Conservation (phyloP, 2,329 filamentous ascomycete genomes). For the Chrysosporium keratinophilum region DNA sequence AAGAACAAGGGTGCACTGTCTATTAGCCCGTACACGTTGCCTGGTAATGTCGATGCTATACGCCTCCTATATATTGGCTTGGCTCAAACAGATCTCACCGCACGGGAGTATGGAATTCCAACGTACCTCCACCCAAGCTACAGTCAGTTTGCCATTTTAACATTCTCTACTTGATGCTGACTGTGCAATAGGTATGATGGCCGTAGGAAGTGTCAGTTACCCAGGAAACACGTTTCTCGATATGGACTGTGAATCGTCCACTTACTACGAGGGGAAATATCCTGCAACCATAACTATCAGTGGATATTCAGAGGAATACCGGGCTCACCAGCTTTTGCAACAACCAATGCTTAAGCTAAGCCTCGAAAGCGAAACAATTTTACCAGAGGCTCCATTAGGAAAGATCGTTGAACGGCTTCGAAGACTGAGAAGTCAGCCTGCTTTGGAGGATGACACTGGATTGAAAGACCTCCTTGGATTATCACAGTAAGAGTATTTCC, state of each 20-base stretch:
- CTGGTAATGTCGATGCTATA: constrained; percentile 1
- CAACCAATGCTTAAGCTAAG: constrained; percentile 1
- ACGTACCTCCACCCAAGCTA: constrained; percentile 3
- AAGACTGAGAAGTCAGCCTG: neutral
- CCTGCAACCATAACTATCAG: neutral
- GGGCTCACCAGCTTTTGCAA: constrained; percentile 1
- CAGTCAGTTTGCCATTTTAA: neutral
- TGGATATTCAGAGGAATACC: constrained; percentile 4
- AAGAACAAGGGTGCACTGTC: constrained; percentile 5
- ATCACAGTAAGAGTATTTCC: neutral
- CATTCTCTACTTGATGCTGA: neutral
- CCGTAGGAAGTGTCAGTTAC: neutral
- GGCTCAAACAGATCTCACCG: neutral
- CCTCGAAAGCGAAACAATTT: neutral
- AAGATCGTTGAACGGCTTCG: constrained; percentile 1
- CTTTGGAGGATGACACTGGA: constrained; percentile 1
- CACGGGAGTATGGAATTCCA: constrained; percentile 4
- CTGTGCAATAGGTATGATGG: neutral
- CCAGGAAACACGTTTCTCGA: constrained; percentile 6
- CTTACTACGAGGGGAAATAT: constrained; percentile 3
- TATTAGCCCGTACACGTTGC: constrained; percentile 3
- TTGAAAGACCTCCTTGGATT: neutral
- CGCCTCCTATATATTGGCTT: constrained; percentile 3
- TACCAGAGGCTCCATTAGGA: neutral
- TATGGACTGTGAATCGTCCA: constrained; percentile 2